Evolutionary conservation across 306 rosid genomes (phyloP).

Genomic region (Purshia tridentata): DNA sequence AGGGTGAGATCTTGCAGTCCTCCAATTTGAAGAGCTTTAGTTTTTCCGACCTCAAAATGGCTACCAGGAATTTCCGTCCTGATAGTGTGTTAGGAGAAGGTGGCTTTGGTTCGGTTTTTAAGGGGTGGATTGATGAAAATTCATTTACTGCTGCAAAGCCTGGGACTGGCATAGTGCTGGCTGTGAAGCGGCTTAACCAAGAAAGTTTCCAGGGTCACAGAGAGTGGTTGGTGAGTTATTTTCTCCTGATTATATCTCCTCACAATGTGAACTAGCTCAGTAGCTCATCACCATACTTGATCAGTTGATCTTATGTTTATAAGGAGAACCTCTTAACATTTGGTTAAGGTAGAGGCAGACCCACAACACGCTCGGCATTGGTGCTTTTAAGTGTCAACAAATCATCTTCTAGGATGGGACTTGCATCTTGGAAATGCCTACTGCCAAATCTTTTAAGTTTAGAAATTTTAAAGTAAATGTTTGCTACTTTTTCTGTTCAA

Average conservation of each 20-base stretch:
- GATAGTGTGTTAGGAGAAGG: slow-evolving; percentile 61
- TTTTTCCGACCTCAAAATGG: slow-evolving; percentile 40
- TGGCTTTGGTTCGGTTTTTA: slow-evolving; percentile 53
- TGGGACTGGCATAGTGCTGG: slow-evolving; percentile 50
- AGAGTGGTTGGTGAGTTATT: slow-evolving; percentile 54
- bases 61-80: slow-evolving; percentile 53
- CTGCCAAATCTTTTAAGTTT: background rate
- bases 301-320: background rate
- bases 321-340: background rate
- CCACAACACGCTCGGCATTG: background rate
- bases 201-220: slow-evolving; percentile 53
- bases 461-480: background rate
- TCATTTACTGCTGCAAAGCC: slow-evolving; percentile 50
- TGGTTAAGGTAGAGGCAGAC: slow-evolving; percentile 4
- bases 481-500: background rate
- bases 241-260: background rate
- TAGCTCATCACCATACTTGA: background rate
- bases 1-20: slow-evolving; percentile 55
- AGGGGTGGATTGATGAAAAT: slow-evolving; percentile 58
- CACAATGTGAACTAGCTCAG: background rate
- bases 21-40: slow-evolving; percentile 47
- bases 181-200: slow-evolving; percentile 49
- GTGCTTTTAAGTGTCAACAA: background rate
- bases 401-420: background rate
- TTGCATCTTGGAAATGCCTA: background rate